These are phyloP conservation scores for Litsea cubeba DNA, from an alignment of 164 flowering plant genomes.

Conservation along the genomic window DNA sequence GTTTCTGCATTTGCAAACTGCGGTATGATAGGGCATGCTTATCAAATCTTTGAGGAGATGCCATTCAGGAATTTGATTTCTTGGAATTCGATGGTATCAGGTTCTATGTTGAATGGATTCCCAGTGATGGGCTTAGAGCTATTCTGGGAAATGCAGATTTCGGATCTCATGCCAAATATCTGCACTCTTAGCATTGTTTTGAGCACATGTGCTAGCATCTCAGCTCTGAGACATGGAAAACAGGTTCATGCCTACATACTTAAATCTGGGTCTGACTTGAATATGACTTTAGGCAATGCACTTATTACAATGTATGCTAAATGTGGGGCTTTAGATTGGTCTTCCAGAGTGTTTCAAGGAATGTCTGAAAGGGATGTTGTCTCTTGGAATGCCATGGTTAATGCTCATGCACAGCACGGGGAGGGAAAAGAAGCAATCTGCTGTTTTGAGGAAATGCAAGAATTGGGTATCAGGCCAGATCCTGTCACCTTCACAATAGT, in stretches of 20 bases:
- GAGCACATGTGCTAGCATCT: slow-evolving; percentile 51
- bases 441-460: slow-evolving; percentile 40
- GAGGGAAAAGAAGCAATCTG: slow-evolving; percentile 47
- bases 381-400: slow-evolving; percentile 55
- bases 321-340: slow-evolving; percentile 47
- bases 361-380: slow-evolving; percentile 43
- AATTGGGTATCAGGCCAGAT: slow-evolving; percentile 35
- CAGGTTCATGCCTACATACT: slow-evolving; percentile 58
- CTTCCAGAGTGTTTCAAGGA: slow-evolving; percentile 35
- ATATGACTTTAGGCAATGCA: slow-evolving; percentile 45
- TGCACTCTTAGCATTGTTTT: slow-evolving; percentile 45
- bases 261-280: slow-evolving; percentile 22
- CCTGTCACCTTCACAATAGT: slow-evolving; percentile 52
- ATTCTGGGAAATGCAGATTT: slow-evolving; percentile 35
- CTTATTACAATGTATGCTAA: slow-evolving; percentile 57
- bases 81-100: slow-evolving; percentile 72
- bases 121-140: slow-evolving; percentile 37
- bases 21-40: slow-evolving; percentile 35
- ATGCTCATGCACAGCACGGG: slow-evolving; percentile 67
- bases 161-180: slow-evolving; percentile 35
- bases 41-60: slow-evolving; percentile 37
- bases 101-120: slow-evolving; percentile 41
- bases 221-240: slow-evolving; percentile 48
- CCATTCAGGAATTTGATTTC: slow-evolving; percentile 51
- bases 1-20: slow-evolving; percentile 51